Evolutionary conservation across 257 asterid genomes (phyloP), one percentile per base, ranked within the genome.

Genomic region (Leonotis leonurus): DNA sequence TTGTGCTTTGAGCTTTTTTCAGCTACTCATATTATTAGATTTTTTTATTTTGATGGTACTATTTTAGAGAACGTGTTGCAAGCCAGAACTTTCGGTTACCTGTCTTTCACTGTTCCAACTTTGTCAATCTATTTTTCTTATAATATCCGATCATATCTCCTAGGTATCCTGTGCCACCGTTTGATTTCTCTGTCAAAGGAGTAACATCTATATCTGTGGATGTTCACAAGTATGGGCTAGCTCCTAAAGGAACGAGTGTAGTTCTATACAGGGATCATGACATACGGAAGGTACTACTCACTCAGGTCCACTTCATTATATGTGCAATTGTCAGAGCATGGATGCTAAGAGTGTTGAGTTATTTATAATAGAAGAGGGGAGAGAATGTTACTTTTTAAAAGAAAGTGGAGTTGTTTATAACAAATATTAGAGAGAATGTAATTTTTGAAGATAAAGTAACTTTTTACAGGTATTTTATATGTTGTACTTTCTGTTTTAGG

Each of bases 231-330:
- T 93, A 93, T 75, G 99, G 99, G 29, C 78, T 93, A 83, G 99
- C 97, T 65, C 99, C 99, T 36, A 93, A 93, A 78, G 99, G 99
- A 81, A 93, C 99, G 39, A 93, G 99, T 65, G 85, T 89, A 63
- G 94, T 93, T 68, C 78, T 93, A 33, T 93, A 93, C 78, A 76
- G 87, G 77, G 72, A 93, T 73, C 99, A 73, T 67, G 88, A 82
- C 46, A 75, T 89, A 69, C 83, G 99, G 35, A 93, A 93, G 97
- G 97, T 89, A 80, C 70, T 67, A 44, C 24, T 52, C n/a, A n/a
- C n/a, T n/a, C n/a, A n/a, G n/a, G n/a, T n/a, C n/a, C n/a, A n/a
- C n/a, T n/a, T n/a, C n/a, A n/a, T n/a, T n/a, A n/a, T n/a, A n/a
- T n/a, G n/a, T n/a, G n/a, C n/a, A n/a, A n/a, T n/a, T n/a, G n/a